A percentile compares a stretch with the other conserved stretches of the same genome.
Conservation (phyloP, 2,329 filamentous ascomycete genomes). For the Zopfia rhizophila region DNA sequence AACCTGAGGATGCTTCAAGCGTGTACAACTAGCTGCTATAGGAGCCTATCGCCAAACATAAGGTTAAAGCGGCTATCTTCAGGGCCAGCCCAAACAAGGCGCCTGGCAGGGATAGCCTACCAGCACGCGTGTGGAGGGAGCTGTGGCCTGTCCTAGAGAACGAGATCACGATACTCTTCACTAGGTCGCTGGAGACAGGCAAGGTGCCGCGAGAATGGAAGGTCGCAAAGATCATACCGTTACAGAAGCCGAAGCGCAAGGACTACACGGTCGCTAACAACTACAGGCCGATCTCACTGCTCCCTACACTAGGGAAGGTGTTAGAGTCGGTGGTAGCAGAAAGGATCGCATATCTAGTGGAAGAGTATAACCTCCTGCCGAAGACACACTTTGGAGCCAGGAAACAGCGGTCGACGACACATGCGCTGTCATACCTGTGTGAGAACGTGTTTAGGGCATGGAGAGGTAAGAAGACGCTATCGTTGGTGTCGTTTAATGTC, state of each 20-base stretch:
- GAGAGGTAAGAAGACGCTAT: conserved; percentile 6
- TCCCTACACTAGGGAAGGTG: conserved; percentile 32
- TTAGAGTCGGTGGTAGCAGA: conserved; percentile 33
- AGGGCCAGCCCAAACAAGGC: no score
- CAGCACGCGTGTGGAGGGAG: conserved; percentile 31
- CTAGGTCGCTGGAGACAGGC: conserved; percentile 25
- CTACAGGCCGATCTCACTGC: conserved; percentile 43
- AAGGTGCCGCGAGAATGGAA: conserved; percentile 32
- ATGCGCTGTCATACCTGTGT: conserved; percentile 48
- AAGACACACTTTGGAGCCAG: conserved; percentile 52
- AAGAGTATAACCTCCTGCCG: conserved; percentile 40
- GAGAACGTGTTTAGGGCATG: no score
- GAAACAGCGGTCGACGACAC: conserved; percentile 47
- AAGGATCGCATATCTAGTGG: conserved; percentile 38
- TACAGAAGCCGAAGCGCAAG: conserved; percentile 30
- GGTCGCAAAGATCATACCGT: conserved; percentile 32
- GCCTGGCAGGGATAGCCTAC: no score
- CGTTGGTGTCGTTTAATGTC: conserved; percentile 18
- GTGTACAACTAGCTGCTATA: no score
- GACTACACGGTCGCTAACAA: conserved; percentile 37
- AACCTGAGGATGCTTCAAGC: no score
- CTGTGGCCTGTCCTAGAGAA: conserved; percentile 31
- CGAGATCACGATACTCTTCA: conserved; percentile 29
- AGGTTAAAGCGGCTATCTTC: no score
- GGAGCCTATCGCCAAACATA: no score